Conservation (phyloP, 768 basidiomycete species). For the Tylopilus vinaceipallidus region DNA sequence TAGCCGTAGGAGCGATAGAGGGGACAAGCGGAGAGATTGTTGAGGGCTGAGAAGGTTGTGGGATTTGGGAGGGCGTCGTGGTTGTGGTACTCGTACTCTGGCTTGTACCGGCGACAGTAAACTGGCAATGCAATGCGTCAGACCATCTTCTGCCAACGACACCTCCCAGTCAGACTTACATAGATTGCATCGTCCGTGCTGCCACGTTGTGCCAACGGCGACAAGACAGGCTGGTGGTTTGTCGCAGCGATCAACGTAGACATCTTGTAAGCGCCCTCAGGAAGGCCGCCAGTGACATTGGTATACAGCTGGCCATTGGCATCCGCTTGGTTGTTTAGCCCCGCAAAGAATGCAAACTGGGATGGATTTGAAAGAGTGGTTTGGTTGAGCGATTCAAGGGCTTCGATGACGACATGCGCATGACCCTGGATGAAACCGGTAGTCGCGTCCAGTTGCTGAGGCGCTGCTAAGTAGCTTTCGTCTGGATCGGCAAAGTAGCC, state of each 20-base stretch:
- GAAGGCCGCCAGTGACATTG: conserved; percentile 51
- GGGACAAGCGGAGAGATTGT: not conserved
- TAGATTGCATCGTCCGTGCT: conserved; percentile 42
- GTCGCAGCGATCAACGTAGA: conserved; percentile 43
- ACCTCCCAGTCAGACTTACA: conserved; percentile 20
- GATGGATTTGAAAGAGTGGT: conserved; percentile 48
- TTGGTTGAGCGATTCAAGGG: conserved; percentile 45
- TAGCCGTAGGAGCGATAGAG: not conserved
- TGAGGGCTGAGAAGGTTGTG: conserved; percentile 2
- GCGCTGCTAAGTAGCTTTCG: conserved; percentile 53
- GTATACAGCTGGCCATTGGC: conserved; percentile 45
- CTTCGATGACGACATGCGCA: conserved; percentile 60
- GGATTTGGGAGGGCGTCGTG: not conserved
- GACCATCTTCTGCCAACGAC: not conserved
- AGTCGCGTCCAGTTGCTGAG: conserved; percentile 45
- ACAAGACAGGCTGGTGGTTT: conserved; percentile 43
- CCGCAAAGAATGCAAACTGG: conserved; percentile 59
- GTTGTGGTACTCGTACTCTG: conserved; percentile 14
- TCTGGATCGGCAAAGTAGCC: conserved; percentile 60
- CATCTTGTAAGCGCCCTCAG: conserved; percentile 50
- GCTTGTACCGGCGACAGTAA: conserved; percentile 21
- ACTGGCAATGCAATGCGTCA: conserved; percentile 18
- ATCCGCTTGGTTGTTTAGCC: conserved; percentile 44
- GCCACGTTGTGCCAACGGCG: conserved; percentile 41
- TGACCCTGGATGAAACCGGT: conserved; percentile 58